A percentile compares a stretch with the other conserved stretches of the same genome.
Evolutionary conservation across 2,329 filamentous ascomycete genomes (phyloP).

Genomic region (Penicillium frequentans): DNA sequence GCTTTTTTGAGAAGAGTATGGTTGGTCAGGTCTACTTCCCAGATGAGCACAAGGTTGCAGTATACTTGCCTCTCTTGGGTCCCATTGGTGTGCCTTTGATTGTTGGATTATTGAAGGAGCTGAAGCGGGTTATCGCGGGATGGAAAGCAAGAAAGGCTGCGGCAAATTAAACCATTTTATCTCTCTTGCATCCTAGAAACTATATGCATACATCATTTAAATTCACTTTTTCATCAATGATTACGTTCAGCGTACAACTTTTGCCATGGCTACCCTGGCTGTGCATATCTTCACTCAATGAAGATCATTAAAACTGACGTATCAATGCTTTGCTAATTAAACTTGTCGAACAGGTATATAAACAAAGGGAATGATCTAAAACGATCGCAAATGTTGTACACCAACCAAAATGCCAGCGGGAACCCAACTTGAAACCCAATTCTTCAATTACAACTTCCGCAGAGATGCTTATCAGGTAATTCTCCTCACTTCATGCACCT

Average conservation of each 20-base stretch:
- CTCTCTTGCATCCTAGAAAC: neutral
- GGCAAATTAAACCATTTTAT: neutral
- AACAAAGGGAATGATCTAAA: neutral
- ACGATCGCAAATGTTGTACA: neutral
- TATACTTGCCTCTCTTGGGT: slow-evolving; percentile 88
- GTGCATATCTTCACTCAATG: neutral
- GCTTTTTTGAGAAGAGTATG: slow-evolving; percentile 99
- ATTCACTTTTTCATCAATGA: neutral
- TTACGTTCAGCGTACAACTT: neutral
- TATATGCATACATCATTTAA: neutral
- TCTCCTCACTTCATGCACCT: slow-evolving; percentile 19
- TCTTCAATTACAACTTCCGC: too few species aligned
- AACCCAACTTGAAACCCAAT: neutral
- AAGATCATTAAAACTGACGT: neutral
- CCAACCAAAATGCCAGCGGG: neutral
- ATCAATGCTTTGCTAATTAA: neutral
- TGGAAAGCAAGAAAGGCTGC: slow-evolving; percentile 29
- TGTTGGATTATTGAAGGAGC: slow-evolving; percentile 79
- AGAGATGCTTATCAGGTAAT: neutral
- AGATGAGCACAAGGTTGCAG: slow-evolving; percentile 96
- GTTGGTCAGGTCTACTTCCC: slow-evolving; percentile 98
- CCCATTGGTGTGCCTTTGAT: slow-evolving; percentile 87
- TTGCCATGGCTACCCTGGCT: neutral
- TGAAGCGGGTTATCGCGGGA: slow-evolving; percentile 55
- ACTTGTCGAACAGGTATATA: neutral